Percentiles rank a stretch among this genome's conserved stretches.
phyloP scores from a whole-genome alignment of 768 basidiomycete genomes.

The Collybia sordida region DNA sequence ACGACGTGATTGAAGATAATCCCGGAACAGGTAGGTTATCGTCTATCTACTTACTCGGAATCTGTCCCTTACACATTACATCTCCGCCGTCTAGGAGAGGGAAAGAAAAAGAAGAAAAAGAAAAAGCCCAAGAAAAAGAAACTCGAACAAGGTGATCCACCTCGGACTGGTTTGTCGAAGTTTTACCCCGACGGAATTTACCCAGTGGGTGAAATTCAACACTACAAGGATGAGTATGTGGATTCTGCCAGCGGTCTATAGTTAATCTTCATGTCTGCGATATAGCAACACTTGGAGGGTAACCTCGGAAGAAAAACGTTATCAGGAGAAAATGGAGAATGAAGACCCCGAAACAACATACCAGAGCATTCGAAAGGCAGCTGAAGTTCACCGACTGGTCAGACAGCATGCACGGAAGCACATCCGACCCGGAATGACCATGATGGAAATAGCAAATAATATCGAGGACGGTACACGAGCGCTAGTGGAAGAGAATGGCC shows the following conservation, averaged over 20 bases:
- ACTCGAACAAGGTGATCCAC: slow-evolving; percentile 85
- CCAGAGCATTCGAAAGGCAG: slow-evolving; percentile 84
- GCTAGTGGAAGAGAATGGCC: slow-evolving; percentile 87
- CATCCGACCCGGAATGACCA: slow-evolving; percentile 91
- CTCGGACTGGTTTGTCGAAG: slow-evolving; percentile 84
- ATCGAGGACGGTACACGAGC: slow-evolving; percentile 93
- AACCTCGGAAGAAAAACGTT: slow-evolving; percentile 88
- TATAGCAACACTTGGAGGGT: slow-evolving; percentile 84
- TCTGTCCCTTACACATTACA: not conserved
- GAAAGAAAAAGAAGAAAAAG: slow-evolving; percentile 89
- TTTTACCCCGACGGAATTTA: slow-evolving; percentile 85
- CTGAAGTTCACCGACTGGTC: slow-evolving; percentile 96
- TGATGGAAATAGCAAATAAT: slow-evolving; percentile 90
- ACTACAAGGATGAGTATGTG: slow-evolving; percentile 89
- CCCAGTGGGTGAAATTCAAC: slow-evolving; percentile 89
- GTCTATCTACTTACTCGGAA: slow-evolving; percentile 3
- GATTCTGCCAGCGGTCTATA: not conserved
- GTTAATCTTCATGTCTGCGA: slow-evolving; percentile 2
- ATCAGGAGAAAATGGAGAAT: slow-evolving; percentile 73
- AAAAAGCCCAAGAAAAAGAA: slow-evolving; percentile 91
- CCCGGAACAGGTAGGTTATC: slow-evolving; percentile 14
- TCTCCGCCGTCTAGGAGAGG: slow-evolving; percentile 38
- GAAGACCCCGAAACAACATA: slow-evolving; percentile 87
- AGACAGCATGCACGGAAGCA: slow-evolving; percentile 76
- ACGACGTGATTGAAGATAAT: slow-evolving; percentile 17